Conservation (phyloP, 805 yeast genomes). For the Hanseniaspora nectarophila region DNA sequence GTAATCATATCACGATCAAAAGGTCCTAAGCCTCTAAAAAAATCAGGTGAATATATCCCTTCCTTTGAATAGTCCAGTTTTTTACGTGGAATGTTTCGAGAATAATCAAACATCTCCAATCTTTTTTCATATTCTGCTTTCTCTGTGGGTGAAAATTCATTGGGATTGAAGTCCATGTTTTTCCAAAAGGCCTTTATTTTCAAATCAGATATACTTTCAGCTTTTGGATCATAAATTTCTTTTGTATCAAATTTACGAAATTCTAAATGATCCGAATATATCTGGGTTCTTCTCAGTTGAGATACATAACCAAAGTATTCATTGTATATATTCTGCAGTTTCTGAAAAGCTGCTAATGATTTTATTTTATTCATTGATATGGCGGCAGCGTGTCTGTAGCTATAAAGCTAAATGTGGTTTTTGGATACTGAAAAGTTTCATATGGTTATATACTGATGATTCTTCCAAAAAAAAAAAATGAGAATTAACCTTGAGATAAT, state of each 20-base stretch:
- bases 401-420: too few species aligned
- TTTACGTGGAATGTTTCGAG: neutral
- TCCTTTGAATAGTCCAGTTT: neutral
- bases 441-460: too few species aligned
- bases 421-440: too few species aligned
- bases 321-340: neutral
- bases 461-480: too few species aligned
- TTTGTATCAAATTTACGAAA: neutral
- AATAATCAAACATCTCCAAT: neutral
- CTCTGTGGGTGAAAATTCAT: neutral
- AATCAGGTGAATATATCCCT: neutral
- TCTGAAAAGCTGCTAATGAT: neutral
- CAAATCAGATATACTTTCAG: neutral
- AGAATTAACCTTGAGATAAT: too few species aligned
- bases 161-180: neutral
- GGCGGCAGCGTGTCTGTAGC: too few species aligned
- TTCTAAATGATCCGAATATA: neutral
- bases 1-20: neutral
- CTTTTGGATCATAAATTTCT: neutral
- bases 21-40: neutral
- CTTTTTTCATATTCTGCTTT: neutral
- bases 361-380: too few species aligned
- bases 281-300: neutral
- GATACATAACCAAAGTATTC: neutral
- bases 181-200: neutral